Conservation (phyloP, 2,329 filamentous ascomycete genomes). For the Penicillium sumatraense region DNA sequence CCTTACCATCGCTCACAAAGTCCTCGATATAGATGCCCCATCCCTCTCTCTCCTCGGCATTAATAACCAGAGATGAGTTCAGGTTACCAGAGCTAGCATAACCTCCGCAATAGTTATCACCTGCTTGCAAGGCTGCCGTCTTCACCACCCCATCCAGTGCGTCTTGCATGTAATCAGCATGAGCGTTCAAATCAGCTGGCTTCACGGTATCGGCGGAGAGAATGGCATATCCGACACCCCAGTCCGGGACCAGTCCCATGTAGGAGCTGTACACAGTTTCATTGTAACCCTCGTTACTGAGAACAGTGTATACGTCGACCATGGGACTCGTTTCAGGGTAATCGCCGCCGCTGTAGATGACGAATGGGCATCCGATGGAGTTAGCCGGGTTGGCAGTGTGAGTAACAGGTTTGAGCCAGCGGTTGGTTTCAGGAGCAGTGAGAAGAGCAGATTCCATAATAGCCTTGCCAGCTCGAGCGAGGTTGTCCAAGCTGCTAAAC, state of each 20-base stretch:
- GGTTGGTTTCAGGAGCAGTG: constrained; percentile 36
- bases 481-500: constrained; percentile 41
- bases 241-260: constrained; percentile 41
- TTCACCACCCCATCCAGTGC: constrained; percentile 30
- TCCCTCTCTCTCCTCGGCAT: constrained; percentile 19
- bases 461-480: constrained; percentile 42
- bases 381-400: constrained; percentile 40
- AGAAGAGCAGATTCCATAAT: constrained; percentile 47
- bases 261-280: constrained; percentile 39
- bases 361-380: constrained; percentile 44
- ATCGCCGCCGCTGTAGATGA: constrained; percentile 37
- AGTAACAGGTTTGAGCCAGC: constrained; percentile 48
- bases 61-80: constrained; percentile 19
- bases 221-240: constrained; percentile 40
- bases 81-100: constrained; percentile 3
- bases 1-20: constrained; percentile 22
- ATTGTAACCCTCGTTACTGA: constrained; percentile 32
- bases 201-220: constrained; percentile 29
- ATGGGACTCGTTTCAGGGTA: constrained; percentile 26
- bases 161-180: constrained; percentile 35
- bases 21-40: constrained; percentile 16
- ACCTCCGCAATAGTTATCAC: constrained; percentile 5
- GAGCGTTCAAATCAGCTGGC: constrained; percentile 24
- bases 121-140: constrained; percentile 7
- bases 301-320: constrained; percentile 40